phyloP scores from a whole-genome alignment of 495 filamentous ascomycete species.

The Podospora bellae-mahoneyi region DNA sequence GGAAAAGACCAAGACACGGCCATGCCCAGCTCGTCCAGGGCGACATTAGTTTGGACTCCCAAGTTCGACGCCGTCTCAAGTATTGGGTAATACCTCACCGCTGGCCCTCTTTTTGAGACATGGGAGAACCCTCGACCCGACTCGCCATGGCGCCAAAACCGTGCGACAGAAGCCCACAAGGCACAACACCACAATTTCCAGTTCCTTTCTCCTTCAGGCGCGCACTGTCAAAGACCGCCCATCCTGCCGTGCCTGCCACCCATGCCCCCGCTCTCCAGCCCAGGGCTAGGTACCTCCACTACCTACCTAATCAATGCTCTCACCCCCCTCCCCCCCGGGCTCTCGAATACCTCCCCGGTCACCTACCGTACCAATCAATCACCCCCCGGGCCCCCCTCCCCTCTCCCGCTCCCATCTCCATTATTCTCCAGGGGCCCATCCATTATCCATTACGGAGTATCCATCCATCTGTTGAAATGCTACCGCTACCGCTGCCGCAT shows the following conservation, averaged over 20 bases:
- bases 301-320: too few relatives aligned
- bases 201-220: neutral
- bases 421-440: neutral
- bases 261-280: too few relatives aligned
- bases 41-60: neutral
- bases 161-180: conserved; percentile 12
- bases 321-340: neutral
- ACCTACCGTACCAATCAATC: too few relatives aligned
- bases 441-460: too few relatives aligned
- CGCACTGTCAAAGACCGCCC: neutral
- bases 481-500: conserved; percentile 13
- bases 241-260: too few relatives aligned
- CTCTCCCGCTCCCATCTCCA: neutral
- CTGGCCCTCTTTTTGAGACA: neutral
- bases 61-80: neutral
- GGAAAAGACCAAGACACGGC: neutral
- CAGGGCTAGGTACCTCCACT: too few relatives aligned
- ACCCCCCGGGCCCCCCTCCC: neutral
- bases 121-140: conserved; percentile 9
- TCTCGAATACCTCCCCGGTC: too few relatives aligned
- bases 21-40: conserved; percentile 1
- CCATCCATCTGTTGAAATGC: neutral
- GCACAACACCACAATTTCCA: neutral
- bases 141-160: conserved; percentile 9
- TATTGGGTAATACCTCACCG: neutral